Percentiles rank a stretch among this genome's conserved stretches.
Evolutionary conservation across 768 basidiomycete species (phyloP).

Genomic region (Termitomyces sp.): DNA sequence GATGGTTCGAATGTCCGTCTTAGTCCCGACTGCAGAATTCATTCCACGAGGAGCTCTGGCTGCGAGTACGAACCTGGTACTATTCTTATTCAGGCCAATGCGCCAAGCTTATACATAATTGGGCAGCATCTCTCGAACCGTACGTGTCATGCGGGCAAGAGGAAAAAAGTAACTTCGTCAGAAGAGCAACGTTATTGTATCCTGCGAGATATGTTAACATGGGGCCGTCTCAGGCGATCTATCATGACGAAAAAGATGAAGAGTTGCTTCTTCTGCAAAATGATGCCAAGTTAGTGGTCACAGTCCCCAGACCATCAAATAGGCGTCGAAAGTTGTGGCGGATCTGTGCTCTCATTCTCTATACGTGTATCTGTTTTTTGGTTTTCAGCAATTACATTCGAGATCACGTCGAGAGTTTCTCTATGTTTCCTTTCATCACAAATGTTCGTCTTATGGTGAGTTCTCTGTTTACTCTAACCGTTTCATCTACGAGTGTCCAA

Average conservation of each 20-base stretch:
- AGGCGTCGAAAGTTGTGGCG: background rate
- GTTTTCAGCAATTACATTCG: background rate
- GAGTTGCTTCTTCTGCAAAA: background rate
- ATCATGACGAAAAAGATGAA: slow-evolving; percentile 3
- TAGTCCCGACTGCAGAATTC: no score
- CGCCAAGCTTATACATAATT: background rate
- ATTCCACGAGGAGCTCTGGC: background rate
- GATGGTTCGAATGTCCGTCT: background rate
- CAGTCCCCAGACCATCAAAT: background rate
- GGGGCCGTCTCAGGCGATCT: slow-evolving; percentile 4
- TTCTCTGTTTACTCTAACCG: background rate
- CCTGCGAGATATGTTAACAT: background rate
- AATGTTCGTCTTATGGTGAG: background rate
- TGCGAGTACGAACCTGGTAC: background rate
- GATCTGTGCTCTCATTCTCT: background rate
- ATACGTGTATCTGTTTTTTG: background rate
- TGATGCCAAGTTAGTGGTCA: background rate
- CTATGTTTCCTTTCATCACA: background rate
- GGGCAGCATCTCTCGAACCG: background rate
- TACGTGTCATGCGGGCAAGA: background rate
- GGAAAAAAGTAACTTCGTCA: background rate
- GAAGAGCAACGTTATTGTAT: background rate
- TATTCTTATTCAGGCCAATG: background rate
- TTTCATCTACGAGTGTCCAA: background rate
- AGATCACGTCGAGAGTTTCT: background rate